Evolutionary conservation across 2,329 filamentous ascomycete species (phyloP).

Genomic region (Elsinoe necatrix): DNA sequence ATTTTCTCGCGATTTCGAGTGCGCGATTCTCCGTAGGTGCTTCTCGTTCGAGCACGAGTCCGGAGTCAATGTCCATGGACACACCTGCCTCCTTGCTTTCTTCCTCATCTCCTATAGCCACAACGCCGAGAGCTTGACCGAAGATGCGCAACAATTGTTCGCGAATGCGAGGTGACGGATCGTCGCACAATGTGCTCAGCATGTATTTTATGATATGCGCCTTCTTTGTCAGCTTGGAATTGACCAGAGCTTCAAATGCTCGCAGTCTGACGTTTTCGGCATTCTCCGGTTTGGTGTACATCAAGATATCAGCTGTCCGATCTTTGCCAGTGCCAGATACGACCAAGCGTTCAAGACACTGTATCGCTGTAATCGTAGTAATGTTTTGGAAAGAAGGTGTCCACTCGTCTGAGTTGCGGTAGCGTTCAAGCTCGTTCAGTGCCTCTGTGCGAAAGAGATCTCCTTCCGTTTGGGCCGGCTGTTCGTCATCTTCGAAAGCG

Average conservation of each 20-base stretch:
- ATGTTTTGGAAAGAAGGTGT: slow-evolving; percentile 57
- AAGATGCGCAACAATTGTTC: slow-evolving; percentile 45
- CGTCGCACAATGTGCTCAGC: slow-evolving; percentile 47
- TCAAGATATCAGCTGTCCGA: slow-evolving; percentile 50
- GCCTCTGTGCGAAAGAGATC: slow-evolving; percentile 48
- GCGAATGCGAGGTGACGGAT: slow-evolving; percentile 51
- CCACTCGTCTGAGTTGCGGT: slow-evolving; percentile 59
- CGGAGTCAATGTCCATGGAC: slow-evolving; percentile 31
- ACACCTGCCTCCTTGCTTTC: slow-evolving; percentile 26
- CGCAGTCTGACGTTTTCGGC: slow-evolving; percentile 52
- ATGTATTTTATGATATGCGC: slow-evolving; percentile 48
- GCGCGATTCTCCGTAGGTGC: slow-evolving; percentile 45
- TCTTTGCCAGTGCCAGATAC: slow-evolving; percentile 45
- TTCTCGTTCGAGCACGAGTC: slow-evolving; percentile 52
- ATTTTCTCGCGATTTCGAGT: slow-evolving; percentile 45
- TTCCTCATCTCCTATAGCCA: slow-evolving; percentile 48
- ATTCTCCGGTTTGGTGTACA: slow-evolving; percentile 52
- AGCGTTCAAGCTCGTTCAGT: slow-evolving; percentile 54
- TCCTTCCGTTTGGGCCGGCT: slow-evolving; percentile 33
- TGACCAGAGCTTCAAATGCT: slow-evolving; percentile 51
- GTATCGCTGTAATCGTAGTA: slow-evolving; percentile 52
- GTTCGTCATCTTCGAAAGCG: slow-evolving; percentile 34
- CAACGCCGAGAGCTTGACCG: slow-evolving; percentile 47
- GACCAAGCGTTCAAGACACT: slow-evolving; percentile 50
- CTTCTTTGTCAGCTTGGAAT: slow-evolving; percentile 46